Evolutionary conservation across 2,329 filamentous ascomycete species (phyloP).

Genomic region (Aspergillus nomiae): DNA sequence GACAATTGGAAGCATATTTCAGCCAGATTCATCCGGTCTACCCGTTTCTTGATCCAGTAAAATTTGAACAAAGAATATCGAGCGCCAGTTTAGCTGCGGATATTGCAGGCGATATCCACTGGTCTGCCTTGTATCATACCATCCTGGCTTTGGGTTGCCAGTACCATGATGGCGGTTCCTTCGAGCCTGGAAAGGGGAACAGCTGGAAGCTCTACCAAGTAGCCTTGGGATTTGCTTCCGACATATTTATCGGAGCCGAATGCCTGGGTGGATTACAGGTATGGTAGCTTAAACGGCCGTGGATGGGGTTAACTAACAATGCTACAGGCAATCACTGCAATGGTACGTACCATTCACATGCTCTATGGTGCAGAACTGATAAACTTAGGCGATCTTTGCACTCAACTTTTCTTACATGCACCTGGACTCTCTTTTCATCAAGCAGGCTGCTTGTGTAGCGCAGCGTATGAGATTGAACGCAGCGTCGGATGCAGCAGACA

Average conservation of each 20-base stretch:
- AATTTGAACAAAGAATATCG: conserved; percentile 43
- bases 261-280: conserved; percentile 22
- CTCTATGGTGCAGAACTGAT: background rate
- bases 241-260: conserved; percentile 30
- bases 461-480: too few species aligned
- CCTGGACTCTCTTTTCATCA: too few species aligned
- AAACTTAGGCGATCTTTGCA: conserved; percentile 38
- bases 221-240: conserved; percentile 18
- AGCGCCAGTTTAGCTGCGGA: conserved; percentile 50
- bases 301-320: background rate
- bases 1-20: conserved; percentile 38
- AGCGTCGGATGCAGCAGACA: too few species aligned
- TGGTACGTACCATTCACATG: conserved; percentile 14
- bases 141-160: conserved; percentile 42
- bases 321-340: conserved; percentile 27
- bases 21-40: conserved; percentile 40
- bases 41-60: conserved; percentile 41
- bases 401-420: conserved; percentile 39
- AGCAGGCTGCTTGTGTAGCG: too few species aligned
- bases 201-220: conserved; percentile 35
- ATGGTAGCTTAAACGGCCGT: background rate
- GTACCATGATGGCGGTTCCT: conserved; percentile 36
- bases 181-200: conserved; percentile 40
- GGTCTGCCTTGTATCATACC: conserved; percentile 41
- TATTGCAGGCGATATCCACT: conserved; percentile 57